Percentiles rank a stretch among this genome's conserved stretches.
phyloP scores from a whole-genome alignment of 306 rosid species.

The Quercus alba region DNA sequence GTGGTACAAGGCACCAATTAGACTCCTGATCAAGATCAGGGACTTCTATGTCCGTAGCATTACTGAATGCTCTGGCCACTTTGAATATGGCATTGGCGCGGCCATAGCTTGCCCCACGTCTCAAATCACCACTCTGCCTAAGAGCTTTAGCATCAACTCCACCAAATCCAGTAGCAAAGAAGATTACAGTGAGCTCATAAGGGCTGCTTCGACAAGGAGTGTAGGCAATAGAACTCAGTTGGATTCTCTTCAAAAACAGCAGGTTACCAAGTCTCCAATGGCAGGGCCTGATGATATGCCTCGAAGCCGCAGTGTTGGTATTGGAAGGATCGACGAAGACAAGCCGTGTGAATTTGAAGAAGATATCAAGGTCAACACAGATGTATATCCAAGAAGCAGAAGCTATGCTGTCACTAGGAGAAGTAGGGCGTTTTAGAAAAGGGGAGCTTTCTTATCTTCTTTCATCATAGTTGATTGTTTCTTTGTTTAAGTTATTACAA shows the following conservation, averaged over 20 bases:
- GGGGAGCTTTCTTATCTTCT: not conserved
- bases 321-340: conserved; percentile 72
- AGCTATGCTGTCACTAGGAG: conserved; percentile 41
- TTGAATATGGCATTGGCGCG: conserved; percentile 17
- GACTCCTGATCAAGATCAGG: conserved; percentile 36
- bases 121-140: conserved; percentile 30
- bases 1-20: conserved; percentile 33
- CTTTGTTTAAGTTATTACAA: not conserved
- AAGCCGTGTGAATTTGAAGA: conserved; percentile 42
- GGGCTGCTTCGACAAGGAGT: conserved; percentile 33
- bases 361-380: conserved; percentile 19
- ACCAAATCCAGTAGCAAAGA: conserved; percentile 7
- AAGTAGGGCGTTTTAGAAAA: not conserved
- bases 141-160: conserved; percentile 46
- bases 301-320: conserved; percentile 43
- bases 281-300: not conserved
- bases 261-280: not conserved
- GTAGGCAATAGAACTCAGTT: not conserved
- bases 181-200: conserved; percentile 52
- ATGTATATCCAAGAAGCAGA: conserved; percentile 40
- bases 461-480: not conserved
- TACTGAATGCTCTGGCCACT: conserved; percentile 25
- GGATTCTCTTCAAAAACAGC: not conserved
- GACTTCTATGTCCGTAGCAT: conserved; percentile 56
- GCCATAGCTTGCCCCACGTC: conserved; percentile 34